These are phyloP conservation scores for Yueomyces sp. DNA, from an alignment of 1,139 yeast species.

Conservation along the genomic window DNA sequence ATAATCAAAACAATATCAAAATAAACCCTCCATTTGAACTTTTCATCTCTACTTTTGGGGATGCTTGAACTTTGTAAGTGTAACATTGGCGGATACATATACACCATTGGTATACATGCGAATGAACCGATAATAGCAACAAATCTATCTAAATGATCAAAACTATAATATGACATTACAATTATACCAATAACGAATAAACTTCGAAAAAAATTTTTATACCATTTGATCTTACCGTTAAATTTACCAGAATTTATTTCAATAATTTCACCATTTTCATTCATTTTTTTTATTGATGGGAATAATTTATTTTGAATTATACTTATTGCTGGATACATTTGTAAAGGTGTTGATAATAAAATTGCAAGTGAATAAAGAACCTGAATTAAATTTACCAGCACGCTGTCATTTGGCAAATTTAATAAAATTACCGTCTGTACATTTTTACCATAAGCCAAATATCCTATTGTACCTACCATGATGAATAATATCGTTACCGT, in stretches of 20 bases:
- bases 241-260: conserved; percentile 39
- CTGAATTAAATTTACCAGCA: conserved; percentile 55
- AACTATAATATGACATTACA: conserved; percentile 45
- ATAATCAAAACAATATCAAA: conserved; percentile 38
- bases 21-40: conserved; percentile 7
- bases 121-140: conserved; percentile 71
- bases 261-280: conserved; percentile 5
- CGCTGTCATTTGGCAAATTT: conserved; percentile 52
- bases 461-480: conserved; percentile 54
- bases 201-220: conserved; percentile 46
- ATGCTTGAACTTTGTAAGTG: conserved; percentile 34
- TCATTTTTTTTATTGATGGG: conserved; percentile 24
- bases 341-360: conserved; percentile 62
- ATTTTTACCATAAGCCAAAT: conserved; percentile 55
- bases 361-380: conserved; percentile 63
- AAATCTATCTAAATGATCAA: conserved; percentile 53
- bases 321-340: conserved; percentile 63
- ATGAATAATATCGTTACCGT: conserved; percentile 51
- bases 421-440: conserved; percentile 57
- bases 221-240: conserved; percentile 46
- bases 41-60: conserved; percentile 15
- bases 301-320: conserved; percentile 55
- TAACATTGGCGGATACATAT: conserved; percentile 70
- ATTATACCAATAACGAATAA: conserved; percentile 41
- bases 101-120: conserved; percentile 74